Evolutionary conservation across 306 rosid genomes (phyloP).

Genomic region (Corylus avellana): DNA sequence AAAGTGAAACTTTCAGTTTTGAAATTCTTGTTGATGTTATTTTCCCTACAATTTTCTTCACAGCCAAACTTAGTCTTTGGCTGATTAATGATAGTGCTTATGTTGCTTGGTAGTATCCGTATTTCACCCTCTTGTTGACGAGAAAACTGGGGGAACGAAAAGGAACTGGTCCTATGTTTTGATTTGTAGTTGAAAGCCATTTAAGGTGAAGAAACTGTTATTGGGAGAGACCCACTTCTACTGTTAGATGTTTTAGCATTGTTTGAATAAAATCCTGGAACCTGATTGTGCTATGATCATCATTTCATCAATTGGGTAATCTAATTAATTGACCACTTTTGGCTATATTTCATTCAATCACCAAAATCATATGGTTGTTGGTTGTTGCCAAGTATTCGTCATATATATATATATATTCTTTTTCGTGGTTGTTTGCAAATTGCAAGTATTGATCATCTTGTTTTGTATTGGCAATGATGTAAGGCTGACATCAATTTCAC

Average conservation of each 20-base stretch:
- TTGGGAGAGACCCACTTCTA: slow-evolving; percentile 27
- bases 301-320: slow-evolving; percentile 11
- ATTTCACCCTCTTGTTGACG: too few species aligned
- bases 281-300: slow-evolving; percentile 48
- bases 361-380: neutral
- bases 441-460: neutral
- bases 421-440: too few species aligned
- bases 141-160: too few species aligned
- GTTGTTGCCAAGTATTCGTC: too few species aligned
- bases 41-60: too few species aligned
- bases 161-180: neutral
- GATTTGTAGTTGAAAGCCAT: slow-evolving; percentile 24
- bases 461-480: neutral
- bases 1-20: too few species aligned
- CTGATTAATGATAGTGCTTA: too few species aligned
- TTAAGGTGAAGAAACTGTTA: slow-evolving; percentile 20
- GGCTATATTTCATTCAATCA: neutral
- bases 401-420: too few species aligned
- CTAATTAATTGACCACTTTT: neutral
- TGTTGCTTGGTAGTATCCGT: too few species aligned
- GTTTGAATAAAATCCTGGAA: slow-evolving; percentile 26
- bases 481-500: neutral
- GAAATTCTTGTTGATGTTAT: too few species aligned
- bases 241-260: slow-evolving; percentile 26
- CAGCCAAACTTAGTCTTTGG: too few species aligned